Conservation (phyloP, 495 filamentous ascomycete species). For the Aspergillus mulundensis region DNA sequence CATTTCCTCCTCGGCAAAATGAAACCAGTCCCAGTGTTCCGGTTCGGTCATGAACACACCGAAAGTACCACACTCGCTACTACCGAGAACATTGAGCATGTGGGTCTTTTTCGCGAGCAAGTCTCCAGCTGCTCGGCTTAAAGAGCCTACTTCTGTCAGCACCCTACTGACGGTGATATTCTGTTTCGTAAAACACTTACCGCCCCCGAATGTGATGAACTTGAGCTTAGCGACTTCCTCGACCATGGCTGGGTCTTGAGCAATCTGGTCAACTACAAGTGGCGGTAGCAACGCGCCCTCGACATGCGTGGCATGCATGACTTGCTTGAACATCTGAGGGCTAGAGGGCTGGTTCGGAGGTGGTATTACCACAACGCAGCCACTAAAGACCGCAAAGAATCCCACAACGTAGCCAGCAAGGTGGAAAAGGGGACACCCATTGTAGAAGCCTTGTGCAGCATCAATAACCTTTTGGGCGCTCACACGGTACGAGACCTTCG, state of each 20-base stretch:
- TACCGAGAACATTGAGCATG: constrained; percentile 16
- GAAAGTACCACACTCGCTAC: constrained; percentile 35
- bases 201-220: constrained; percentile 16
- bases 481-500: background rate
- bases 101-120: constrained; percentile 15
- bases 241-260: constrained; percentile 6
- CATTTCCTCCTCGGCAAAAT: constrained; percentile 29
- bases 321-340: background rate
- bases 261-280: constrained; percentile 14
- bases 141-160: background rate
- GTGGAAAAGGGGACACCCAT: constrained; percentile 16
- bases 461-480: background rate
- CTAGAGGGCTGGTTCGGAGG: constrained; percentile 6
- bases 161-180: background rate
- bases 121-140: constrained; percentile 16
- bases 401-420: background rate
- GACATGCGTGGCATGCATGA: background rate
- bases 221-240: constrained; percentile 10
- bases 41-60: constrained; percentile 29
- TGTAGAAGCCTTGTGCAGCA: background rate
- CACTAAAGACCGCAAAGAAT: constrained; percentile 2
- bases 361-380: background rate
- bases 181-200: background rate
- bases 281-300: constrained; percentile 17
- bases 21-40: constrained; percentile 44